These are phyloP conservation scores for Pleurotus salmoneostramineus DNA, from an alignment of 768 basidiomycete species.

Conservation along the genomic window DNA sequence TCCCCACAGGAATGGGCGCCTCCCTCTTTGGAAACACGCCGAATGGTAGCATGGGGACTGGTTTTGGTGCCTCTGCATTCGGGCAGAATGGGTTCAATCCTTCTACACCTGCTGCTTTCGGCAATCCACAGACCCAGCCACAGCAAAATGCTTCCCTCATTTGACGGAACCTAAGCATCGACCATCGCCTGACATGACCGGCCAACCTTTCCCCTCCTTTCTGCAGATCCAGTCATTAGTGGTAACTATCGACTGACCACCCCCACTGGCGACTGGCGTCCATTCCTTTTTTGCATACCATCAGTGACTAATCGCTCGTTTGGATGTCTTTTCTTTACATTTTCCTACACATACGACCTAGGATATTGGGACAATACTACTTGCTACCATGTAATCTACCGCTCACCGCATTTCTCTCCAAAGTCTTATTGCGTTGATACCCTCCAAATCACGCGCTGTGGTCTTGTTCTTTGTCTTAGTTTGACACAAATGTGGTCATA, in stretches of 20 bases:
- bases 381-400: slow-evolving; percentile 8
- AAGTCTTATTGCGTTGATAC: not conserved
- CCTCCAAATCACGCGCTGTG: not conserved
- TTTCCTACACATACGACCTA: not conserved
- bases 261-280: no score
- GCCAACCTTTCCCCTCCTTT: slow-evolving; percentile 11
- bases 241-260: no score
- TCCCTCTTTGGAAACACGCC: slow-evolving; percentile 3
- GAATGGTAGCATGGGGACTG: not conserved
- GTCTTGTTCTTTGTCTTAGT: slow-evolving; percentile 2
- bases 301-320: not conserved
- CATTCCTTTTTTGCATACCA: not conserved
- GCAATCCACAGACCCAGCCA: slow-evolving; percentile 21
- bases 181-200: slow-evolving; percentile 11
- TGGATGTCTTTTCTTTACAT: not conserved
- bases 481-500: not conserved
- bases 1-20: slow-evolving; percentile 11
- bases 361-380: slow-evolving; percentile 7
- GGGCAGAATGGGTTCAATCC: slow-evolving; percentile 9
- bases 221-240: no score
- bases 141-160: slow-evolving; percentile 47
- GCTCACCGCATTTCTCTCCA: not conserved
- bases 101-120: not conserved
- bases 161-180: slow-evolving; percentile 20
- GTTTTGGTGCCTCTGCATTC: slow-evolving; percentile 4